Base-by-base conservation (phyloP, 352 stramenopile species). In the Pythium grandisporangium region DNA sequence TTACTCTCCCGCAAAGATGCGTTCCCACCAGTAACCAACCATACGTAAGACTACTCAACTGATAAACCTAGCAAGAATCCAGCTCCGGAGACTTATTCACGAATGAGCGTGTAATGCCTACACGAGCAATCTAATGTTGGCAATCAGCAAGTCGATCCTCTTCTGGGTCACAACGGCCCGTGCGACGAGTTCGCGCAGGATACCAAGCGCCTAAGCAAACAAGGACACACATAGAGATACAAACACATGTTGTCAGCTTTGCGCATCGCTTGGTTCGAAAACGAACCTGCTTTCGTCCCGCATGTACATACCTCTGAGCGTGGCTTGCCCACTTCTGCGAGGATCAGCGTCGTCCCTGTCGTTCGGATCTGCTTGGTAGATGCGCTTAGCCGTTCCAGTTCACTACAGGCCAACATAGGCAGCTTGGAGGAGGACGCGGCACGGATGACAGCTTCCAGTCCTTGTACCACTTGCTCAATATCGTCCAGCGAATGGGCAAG, bases 361-460 rank as follows among this genome's bases (percentile, higher is more conserved):
- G 69, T 75, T n/a, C 73, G 73, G 30, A 86, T 73, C 34, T 82
- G 69, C 47, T 78, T 68, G 5, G 70, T 72, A n/a, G 73, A 66
- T 14, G 62, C 63, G 2, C 53, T 51, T 11, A 86, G 58, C 38
- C 82, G 48, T 33, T 84, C 61, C 44, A 86, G 49, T 45, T 86
- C 73, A 4, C 67, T 47, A 17, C 81, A 25, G 2, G 78, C 66
- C 12, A 58, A 43, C 1, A 35, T 33, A 24, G 61, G 58, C 26
- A 86, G 42, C 16, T 60, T 70, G n/a, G 51, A 52, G 13, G 82
- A 69, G 17, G 66, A 51, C 0, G 63, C 58, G 0, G 43, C 58
- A 2, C 55, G 45, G 37, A 86, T 41, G 32, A 45, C 70, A 16
- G 17, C 58, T 23, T 79, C 66, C 14, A 86, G 70, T 0, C 70